Evolutionary conservation across 2,329 filamentous ascomycete species (phyloP).

Genomic region (Nemania sp.): DNA sequence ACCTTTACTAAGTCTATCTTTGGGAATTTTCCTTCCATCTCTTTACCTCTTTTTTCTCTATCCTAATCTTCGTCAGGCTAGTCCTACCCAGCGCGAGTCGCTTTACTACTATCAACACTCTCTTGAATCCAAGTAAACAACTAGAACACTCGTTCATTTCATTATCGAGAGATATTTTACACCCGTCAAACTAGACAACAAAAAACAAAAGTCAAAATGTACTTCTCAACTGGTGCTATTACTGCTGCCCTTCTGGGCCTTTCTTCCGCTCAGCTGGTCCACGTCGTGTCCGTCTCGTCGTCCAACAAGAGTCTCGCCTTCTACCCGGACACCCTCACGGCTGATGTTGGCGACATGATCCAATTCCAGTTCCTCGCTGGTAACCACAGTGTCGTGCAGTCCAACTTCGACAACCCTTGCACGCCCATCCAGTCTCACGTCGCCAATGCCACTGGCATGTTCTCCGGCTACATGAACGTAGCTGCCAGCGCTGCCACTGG

Average conservation of each 20-base stretch:
- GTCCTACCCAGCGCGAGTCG: conserved; percentile 62
- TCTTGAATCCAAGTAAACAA: conserved; percentile 47
- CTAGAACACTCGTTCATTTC: conserved; percentile 38
- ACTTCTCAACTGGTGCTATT: conserved; percentile 61
- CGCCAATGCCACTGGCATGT: conserved; percentile 69
- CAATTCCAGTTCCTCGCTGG: conserved; percentile 75
- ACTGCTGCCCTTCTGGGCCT: conserved; percentile 60
- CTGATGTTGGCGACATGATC: conserved; percentile 71
- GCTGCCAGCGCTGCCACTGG: conserved; percentile 62
- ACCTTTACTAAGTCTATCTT: conserved; percentile 37
- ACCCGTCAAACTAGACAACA: conserved; percentile 15
- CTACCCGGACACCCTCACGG: conserved; percentile 74
- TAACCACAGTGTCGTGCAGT: conserved; percentile 86
- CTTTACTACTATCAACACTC: conserved; percentile 50
- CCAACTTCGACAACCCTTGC: conserved; percentile 78
- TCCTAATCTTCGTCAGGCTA: conserved; percentile 56
- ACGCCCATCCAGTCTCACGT: conserved; percentile 65
- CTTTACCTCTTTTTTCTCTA: conserved; percentile 27
- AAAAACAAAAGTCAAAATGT: conserved; percentile 60
- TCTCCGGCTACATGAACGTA: conserved; percentile 74
- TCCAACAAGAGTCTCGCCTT: conserved; percentile 69
- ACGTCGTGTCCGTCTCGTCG: conserved; percentile 74
- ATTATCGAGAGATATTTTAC: conserved; percentile 35
- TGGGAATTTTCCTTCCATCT: conserved; percentile 41
- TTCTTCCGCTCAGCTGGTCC: conserved; percentile 59